These are phyloP conservation scores for Arctium lappa DNA, from an alignment of 129 eudicot species.

Conservation along the genomic window DNA sequence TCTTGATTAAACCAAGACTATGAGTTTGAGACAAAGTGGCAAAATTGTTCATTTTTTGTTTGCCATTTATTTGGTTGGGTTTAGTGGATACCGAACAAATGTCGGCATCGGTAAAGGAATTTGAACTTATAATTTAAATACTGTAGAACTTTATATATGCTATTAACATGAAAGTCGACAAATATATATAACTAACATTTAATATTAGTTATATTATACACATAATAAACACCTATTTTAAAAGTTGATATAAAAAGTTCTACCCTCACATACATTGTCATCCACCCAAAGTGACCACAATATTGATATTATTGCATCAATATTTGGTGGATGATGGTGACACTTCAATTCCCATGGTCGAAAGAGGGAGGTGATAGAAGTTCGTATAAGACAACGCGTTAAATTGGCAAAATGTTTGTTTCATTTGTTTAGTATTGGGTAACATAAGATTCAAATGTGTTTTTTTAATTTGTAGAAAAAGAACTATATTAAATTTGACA, in stretches of 20 bases:
- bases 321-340: neutral
- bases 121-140: neutral
- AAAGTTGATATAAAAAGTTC: neutral
- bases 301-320: neutral
- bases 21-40: neutral
- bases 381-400: neutral
- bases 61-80: neutral
- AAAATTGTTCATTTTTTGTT: neutral
- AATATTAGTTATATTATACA: neutral
- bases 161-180: neutral
- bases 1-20: slow-evolving; percentile 17
- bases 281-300: neutral
- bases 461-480: too few relatives aligned
- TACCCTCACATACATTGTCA: neutral
- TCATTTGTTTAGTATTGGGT: neutral
- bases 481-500: too few relatives aligned
- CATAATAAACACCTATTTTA: neutral
- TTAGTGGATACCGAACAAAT: neutral
- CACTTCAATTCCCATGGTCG: neutral
- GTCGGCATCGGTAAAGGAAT: neutral
- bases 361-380: neutral
- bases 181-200: neutral
- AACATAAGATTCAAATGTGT: neutral
- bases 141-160: too few relatives aligned
- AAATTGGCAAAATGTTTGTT: neutral